phyloP scores from a whole-genome alignment of 1,284 basidiomycete genomes.

The Ustanciosporium gigantosporum region DNA sequence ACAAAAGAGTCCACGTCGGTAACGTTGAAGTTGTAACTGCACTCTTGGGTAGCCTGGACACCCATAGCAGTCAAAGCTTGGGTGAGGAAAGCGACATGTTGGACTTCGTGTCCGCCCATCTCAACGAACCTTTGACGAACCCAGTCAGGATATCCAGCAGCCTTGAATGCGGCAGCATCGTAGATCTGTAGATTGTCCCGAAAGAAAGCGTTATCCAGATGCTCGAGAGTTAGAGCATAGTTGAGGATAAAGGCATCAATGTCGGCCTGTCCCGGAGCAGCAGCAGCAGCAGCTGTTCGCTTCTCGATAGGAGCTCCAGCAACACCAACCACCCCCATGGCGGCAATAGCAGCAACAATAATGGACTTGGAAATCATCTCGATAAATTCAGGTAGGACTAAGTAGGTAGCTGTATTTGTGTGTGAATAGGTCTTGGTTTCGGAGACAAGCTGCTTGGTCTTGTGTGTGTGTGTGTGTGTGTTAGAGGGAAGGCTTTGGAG shows the following conservation, averaged over 20 bases:
- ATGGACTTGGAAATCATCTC: slow-evolving; percentile 42
- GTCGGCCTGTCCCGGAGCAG: slow-evolving; percentile 52
- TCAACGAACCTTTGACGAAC: slow-evolving; percentile 64
- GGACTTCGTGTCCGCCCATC: slow-evolving; percentile 65
- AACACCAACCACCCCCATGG: slow-evolving; percentile 36
- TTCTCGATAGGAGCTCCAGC: slow-evolving; percentile 28
- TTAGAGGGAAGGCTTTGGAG: too few species aligned
- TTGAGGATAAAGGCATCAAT: slow-evolving; percentile 65
- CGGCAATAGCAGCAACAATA: slow-evolving; percentile 40
- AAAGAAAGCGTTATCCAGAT: slow-evolving; percentile 73
- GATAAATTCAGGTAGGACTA: slow-evolving; percentile 1
- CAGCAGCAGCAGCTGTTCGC: too few species aligned
- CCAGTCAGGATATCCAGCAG: slow-evolving; percentile 67
- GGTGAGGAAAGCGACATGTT: slow-evolving; percentile 65
- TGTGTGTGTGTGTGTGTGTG: too few species aligned
- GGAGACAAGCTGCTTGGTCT: too few species aligned
- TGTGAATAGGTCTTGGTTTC: too few species aligned
- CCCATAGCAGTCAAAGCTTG: slow-evolving; percentile 69
- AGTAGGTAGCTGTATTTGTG: background rate
- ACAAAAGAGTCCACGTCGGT: slow-evolving; percentile 64
- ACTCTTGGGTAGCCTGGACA: slow-evolving; percentile 65
- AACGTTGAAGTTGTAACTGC: slow-evolving; percentile 68
- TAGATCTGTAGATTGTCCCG: slow-evolving; percentile 38
- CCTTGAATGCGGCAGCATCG: slow-evolving; percentile 65
- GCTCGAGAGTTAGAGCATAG: slow-evolving; percentile 72